Evolutionary conservation across 2,329 filamentous ascomycete species (phyloP), one percentile per base, ranked within the genome.

Genomic region (Pseudogymnoascus destructans): DNA sequence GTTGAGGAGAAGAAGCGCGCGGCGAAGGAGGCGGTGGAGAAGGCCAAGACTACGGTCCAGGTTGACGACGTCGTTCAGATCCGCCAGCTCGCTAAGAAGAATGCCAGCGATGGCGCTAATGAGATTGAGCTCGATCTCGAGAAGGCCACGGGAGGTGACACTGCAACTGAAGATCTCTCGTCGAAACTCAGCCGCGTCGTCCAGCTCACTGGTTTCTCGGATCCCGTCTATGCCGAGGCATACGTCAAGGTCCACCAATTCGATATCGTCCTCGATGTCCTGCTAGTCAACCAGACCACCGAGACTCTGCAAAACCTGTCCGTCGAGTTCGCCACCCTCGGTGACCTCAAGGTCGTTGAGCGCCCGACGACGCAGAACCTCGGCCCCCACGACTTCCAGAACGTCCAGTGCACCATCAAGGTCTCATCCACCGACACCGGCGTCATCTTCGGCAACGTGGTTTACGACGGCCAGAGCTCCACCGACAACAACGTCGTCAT

Each of bases 231-330:
- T 67, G 93, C 89, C n/a, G 93, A 98, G 73, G 93, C 93, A 4
- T 98, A 98, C 67, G 92, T 98, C 68, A 95, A 95, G 71, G 92
- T 98, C 8, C 91, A 97, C 71, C 93, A 98, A 71, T 98, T 98
- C 68, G 93, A 98, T 69, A 98, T 98, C 66, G 87, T 98, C 13
- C 79, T 98, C 23, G 93, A 98, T 68, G 93, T 98, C 7, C 80
- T 98, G 2, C 79, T 98, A 19, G 93, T 98, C 67, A 98, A 98
- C 72, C 93, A 98, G 73, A 97, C 93, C 0, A 89, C 86, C 11
- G 92, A 97, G 69, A 98, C 93, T 2, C 79, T 98, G 21, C 93
- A 97, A 71, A 98, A 98, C 67, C 79, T 98, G 30, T 95, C 90
- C 0, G 92, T 98, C 19, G 93, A 98, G 71, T 98, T 98, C 69